These are phyloP conservation scores for Aspergillus incahuasiensis DNA, from an alignment of 495 filamentous ascomycete genomes.

Conservation along the genomic window DNA sequence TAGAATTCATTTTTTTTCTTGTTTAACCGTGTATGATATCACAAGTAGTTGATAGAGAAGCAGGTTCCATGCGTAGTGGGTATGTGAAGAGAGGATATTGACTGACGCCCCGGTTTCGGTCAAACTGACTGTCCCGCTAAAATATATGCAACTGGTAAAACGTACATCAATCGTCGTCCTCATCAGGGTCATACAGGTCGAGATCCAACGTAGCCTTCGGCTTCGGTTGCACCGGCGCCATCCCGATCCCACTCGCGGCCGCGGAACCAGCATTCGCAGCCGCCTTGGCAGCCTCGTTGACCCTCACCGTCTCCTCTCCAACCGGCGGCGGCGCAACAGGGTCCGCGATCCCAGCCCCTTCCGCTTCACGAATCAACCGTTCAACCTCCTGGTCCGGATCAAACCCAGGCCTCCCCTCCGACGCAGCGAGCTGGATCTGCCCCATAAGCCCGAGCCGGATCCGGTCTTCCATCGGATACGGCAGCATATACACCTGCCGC, in stretches of 20 bases:
- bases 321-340: conserved; percentile 18
- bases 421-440: conserved; percentile 37
- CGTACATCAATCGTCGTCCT: conserved; percentile 33
- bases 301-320: conserved; percentile 22
- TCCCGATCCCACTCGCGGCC: conserved; percentile 14
- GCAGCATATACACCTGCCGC: conserved; percentile 42
- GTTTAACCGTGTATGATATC: no score
- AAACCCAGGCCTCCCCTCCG: conserved; percentile 24
- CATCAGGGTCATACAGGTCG: conserved; percentile 45
- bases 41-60: no score
- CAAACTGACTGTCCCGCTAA: no score
- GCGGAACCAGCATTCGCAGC: conserved; percentile 33
- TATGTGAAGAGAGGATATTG: no score
- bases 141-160: background rate
- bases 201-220: conserved; percentile 40
- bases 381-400: conserved; percentile 42
- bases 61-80: no score
- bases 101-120: no score
- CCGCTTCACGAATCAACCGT: conserved; percentile 38
- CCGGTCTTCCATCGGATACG: conserved; percentile 45
- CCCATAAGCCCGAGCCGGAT: conserved; percentile 48
- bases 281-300: conserved; percentile 35
- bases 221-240: conserved; percentile 26
- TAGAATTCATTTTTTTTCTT: background rate
- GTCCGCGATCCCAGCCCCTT: conserved; percentile 33